Evolutionary conservation across 2,329 filamentous ascomycete genomes (phyloP).

Genomic region (Trichoderma koningiopsis): DNA sequence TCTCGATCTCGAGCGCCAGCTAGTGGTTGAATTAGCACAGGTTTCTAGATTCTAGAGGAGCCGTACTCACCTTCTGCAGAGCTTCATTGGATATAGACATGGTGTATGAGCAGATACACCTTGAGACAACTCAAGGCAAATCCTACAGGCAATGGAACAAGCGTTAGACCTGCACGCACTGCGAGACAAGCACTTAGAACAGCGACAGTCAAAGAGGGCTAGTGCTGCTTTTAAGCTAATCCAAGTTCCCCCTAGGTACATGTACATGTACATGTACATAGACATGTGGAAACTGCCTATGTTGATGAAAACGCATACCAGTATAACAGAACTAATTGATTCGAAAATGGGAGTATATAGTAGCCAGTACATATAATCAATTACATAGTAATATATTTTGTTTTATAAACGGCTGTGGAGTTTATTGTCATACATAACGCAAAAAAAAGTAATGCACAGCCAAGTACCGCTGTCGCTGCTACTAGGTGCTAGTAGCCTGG

Average conservation of each 20-base stretch:
- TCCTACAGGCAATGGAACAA: not conserved
- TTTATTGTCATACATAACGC: not conserved
- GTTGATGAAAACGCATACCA: not conserved
- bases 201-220: not conserved
- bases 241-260: not conserved
- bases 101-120: not conserved
- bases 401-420: not conserved
- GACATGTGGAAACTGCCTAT: not conserved
- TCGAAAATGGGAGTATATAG: not conserved
- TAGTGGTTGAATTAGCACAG: slow-evolving; percentile 40
- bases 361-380: not conserved
- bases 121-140: slow-evolving; percentile 1
- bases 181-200: not conserved
- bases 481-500: not conserved
- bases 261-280: not conserved
- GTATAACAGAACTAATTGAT: not conserved
- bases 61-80: slow-evolving; percentile 74
- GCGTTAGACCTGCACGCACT: not conserved
- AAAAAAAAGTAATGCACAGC: not conserved
- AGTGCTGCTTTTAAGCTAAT: not conserved
- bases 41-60: not conserved
- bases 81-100: slow-evolving; percentile 97
- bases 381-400: not conserved
- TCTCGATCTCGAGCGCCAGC: slow-evolving; percentile 92
- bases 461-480: not conserved